phyloP scores from a whole-genome alignment of 2,329 filamentous ascomycete genomes.

The Colletotrichum australisinense region DNA sequence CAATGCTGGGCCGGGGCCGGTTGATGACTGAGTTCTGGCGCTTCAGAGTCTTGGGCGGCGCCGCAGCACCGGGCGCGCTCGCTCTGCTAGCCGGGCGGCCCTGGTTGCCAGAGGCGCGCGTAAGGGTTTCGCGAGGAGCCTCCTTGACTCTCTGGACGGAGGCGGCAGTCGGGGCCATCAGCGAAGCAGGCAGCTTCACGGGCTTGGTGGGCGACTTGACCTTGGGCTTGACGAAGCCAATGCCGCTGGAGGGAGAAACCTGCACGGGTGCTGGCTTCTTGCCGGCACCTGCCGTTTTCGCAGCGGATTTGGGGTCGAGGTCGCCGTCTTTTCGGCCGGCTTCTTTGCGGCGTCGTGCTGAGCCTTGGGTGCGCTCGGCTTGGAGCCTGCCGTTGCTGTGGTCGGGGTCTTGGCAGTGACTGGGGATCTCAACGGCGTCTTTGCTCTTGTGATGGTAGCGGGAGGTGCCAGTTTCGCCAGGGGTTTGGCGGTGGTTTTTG shows the following conservation, averaged over 20 bases:
- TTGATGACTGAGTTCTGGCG: conserved; percentile 58
- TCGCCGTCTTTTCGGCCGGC: conserved; percentile 48
- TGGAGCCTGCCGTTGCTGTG: conserved; percentile 46
- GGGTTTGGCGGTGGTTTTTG: conserved; percentile 45
- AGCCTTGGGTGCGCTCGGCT: conserved; percentile 41
- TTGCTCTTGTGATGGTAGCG: conserved; percentile 43
- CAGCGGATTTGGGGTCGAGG: conserved; percentile 41
- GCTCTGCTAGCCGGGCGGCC: conserved; percentile 59
- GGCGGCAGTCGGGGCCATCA: conserved; percentile 77
- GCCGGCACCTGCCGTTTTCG: conserved; percentile 46
- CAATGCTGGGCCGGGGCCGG: conserved; percentile 63
- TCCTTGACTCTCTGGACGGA: conserved; percentile 70
- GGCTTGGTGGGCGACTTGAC: conserved; percentile 77
- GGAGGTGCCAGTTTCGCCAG: conserved; percentile 41
- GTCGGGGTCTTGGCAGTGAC: conserved; percentile 51
- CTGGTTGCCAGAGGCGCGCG: conserved; percentile 41
- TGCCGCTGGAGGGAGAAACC: conserved; percentile 48
- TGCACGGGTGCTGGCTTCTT: conserved; percentile 59
- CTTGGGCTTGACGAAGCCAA: conserved; percentile 67
- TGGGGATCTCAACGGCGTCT: conserved; percentile 50
- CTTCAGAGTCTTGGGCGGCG: conserved; percentile 50
- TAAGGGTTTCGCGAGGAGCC: conserved; percentile 40
- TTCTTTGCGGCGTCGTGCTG: conserved; percentile 31
- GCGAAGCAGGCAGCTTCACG: conserved; percentile 72
- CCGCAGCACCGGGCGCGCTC: conserved; percentile 47